Conservation (phyloP, 371 early-diverging fungal species). For the Rhizopus microsporus region DNA sequence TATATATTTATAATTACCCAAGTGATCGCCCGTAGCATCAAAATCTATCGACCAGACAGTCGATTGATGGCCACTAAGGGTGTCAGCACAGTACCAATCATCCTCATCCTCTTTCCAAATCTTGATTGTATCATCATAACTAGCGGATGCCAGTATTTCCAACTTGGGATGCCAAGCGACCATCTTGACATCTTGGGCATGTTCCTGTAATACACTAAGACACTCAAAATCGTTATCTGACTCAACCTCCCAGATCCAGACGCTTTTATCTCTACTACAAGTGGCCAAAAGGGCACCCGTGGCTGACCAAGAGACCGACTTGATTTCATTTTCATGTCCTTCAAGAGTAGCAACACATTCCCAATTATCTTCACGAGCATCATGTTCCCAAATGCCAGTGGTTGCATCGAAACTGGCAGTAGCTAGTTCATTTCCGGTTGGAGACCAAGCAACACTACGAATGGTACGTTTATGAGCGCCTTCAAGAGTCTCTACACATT, state of each 20-base stretch:
- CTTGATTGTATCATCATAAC: slow-evolving; percentile 94
- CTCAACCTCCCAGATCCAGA: slow-evolving; percentile 96
- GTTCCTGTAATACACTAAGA: slow-evolving; percentile 92
- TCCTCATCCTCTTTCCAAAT: slow-evolving; percentile 91
- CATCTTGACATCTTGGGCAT: slow-evolving; percentile 95
- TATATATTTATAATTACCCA: slow-evolving; percentile 41
- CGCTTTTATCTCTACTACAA: slow-evolving; percentile 93
- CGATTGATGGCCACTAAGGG: slow-evolving; percentile 82
- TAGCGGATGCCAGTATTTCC: slow-evolving; percentile 87
- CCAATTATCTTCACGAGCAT: slow-evolving; percentile 58
- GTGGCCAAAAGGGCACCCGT: slow-evolving; percentile 87
- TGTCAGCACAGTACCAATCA: slow-evolving; percentile 93
- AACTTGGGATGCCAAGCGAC: slow-evolving; percentile 89
- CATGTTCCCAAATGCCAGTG: slow-evolving; percentile 88
- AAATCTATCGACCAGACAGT: slow-evolving; percentile 96
- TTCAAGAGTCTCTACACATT: slow-evolving; percentile 76
- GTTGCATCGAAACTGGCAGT: slow-evolving; percentile 94
- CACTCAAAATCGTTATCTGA: slow-evolving; percentile 93
- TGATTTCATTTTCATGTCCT: slow-evolving; percentile 98
- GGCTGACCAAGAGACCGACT: slow-evolving; percentile 87
- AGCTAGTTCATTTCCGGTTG: slow-evolving; percentile 76
- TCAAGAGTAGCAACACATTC: slow-evolving; percentile 94
- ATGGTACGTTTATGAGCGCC: slow-evolving; percentile 91
- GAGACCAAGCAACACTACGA: slow-evolving; percentile 86
- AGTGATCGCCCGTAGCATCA: slow-evolving; percentile 69